Base-by-base conservation (phyloP, 1,139 yeast species). In the Hanseniaspora sp. region DNA sequence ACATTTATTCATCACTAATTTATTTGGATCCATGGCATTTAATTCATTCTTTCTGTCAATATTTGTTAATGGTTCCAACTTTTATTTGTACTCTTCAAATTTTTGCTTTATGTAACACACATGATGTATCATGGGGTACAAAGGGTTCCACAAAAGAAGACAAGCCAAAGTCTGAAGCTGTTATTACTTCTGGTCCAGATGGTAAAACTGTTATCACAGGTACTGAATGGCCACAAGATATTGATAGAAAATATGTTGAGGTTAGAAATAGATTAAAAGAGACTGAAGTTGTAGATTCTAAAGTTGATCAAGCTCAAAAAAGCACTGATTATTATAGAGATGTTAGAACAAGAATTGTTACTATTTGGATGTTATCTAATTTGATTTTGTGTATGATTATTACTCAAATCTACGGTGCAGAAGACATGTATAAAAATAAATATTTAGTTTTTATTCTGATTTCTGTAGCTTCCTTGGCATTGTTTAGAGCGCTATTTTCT, bases 101-200 rank as follows among this genome's bases (percentile, higher is more conserved):
- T 56, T 88, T 86, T 71, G 96, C 97, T 1, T 86, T 87, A 68
- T 88, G 97, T 71, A 88, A 88, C 66, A 87, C 95, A 5, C 96
- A 88, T 70, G 96, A 88, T 73, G 95, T 88, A 53, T 84, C 95
- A 0, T 90, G 96, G 96, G 96, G 96, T 69, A 90, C 96, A 0
- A 88, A 88, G 66, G 96, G 96, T 60, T 95, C 90, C 58, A 85
- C 83, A 60, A 79, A 80, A 59, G 84, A 82, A 49, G 75, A 80
- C 15, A 80, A 80, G 62, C 80, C 77, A 55, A 70, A 82, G 55
- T 85, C 87, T 46, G 75, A 79, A 31, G 88, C 86, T 13, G 80
- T 76, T 31, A 78, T 76, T 54, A 72, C 71, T 52, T 76, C 73
- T 60, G 76, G 75, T 41, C 76, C 75, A 45, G 72, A 74, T 52